Conservation (phyloP, 495 filamentous ascomycete species). For the Rusavskia elegans region DNA sequence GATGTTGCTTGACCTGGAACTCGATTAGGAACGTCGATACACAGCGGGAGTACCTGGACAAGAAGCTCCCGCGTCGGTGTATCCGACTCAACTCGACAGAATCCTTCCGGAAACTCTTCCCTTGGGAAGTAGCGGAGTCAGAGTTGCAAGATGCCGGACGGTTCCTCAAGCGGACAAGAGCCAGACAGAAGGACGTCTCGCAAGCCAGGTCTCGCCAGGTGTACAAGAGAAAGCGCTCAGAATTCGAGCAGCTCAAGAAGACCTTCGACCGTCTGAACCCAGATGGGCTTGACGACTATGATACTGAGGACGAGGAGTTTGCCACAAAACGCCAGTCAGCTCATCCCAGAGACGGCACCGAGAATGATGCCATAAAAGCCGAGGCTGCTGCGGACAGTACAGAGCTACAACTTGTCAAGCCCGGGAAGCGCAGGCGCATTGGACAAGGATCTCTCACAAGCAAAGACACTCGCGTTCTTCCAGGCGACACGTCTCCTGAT, state of each 20-base stretch:
- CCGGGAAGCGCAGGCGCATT: too few relatives aligned
- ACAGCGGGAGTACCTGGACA: neutral
- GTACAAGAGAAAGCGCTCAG: neutral
- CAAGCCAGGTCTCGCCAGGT: neutral
- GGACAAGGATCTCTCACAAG: too few relatives aligned
- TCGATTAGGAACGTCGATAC: neutral
- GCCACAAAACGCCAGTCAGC: too few relatives aligned
- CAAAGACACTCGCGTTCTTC: too few relatives aligned
- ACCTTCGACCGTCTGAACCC: neutral
- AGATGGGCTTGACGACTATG: neutral
- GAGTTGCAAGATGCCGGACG: neutral
- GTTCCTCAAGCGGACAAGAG: neutral
- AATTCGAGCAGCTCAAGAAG: neutral
- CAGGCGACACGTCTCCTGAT: too few relatives aligned
- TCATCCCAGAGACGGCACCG: too few relatives aligned
- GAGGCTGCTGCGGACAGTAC: too few relatives aligned
- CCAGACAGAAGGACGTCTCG: neutral
- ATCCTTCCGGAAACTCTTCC: neutral
- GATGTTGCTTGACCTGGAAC: neutral
- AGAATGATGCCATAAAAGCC: too few relatives aligned
- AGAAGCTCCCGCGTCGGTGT: neutral
- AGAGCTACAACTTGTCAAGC: too few relatives aligned
- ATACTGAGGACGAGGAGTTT: neutral
- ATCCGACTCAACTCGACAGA: neutral
- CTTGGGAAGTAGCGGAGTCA: neutral